Evolutionary conservation across 352 stramenopile genomes (phyloP), one percentile per base, ranked within the genome.

Genomic region (Nothophytophthora sp.): DNA sequence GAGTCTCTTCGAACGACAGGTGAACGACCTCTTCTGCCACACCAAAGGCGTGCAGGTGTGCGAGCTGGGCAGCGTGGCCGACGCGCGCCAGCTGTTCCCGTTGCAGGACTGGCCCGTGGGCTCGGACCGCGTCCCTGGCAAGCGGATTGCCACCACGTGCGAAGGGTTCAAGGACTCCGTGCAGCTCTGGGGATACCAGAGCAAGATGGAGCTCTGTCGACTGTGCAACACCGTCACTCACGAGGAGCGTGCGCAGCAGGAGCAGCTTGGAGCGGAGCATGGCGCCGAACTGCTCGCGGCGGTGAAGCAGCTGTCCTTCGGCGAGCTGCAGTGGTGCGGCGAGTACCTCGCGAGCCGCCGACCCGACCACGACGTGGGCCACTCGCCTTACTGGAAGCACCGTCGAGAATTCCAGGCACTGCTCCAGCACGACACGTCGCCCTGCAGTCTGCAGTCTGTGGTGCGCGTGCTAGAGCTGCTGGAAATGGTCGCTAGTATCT

Each of bases 11-110:
- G 71, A 78, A 27, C 47, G 41, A 16, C 61, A 55, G 11, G 50
- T 79, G 29, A 79, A 81, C 58, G 67, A 76, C 42, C 56, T 79
- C 4, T 81, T 76, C 49, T 81, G 70, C 39, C 67, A 78, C 34
- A 55, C 63, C 13, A 78, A 78, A 32, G 70, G 70, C 5, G 46
- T 63, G 35, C 67, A 78, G 33, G 47, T 82, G 38, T 79, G 68
- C 19, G 43, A 61, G 22, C 42, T 68, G 1, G 67, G 64, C 9
- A 75, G 60, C 15, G 40, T 81, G 16, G 67, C 64, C 1, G 71
- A 79, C 12, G 71, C 65, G 0, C 44, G 46, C 9, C 64, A 79
- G 33, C 46, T 81, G 20, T 76, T 81, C 36, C 71, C 65, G 10
- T 24, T 81, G 16, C 19, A 41, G 11, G 52, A 68, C 41, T 82